A percentile compares a stretch with the other conserved stretches of the same genome.
phyloP scores from a whole-genome alignment of 495 filamentous ascomycete genomes.

The Neurospora sp. region DNA sequence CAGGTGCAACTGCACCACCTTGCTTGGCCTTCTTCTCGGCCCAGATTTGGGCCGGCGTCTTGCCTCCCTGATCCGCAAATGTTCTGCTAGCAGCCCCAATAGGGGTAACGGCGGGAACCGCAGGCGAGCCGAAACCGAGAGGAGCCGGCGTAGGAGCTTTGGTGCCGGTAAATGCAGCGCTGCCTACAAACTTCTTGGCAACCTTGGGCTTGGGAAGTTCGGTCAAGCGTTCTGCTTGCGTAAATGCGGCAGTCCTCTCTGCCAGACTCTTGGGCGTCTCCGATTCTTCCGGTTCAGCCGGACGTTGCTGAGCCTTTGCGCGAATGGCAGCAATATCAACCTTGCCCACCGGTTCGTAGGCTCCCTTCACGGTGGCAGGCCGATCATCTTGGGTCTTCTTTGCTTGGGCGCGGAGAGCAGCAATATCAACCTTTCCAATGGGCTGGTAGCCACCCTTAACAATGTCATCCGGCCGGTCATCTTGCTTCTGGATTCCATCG shows the following conservation, averaged over 20 bases:
- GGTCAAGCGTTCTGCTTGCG: slow-evolving; percentile 68
- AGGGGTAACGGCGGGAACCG: slow-evolving; percentile 40
- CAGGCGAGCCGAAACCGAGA: slow-evolving; percentile 44
- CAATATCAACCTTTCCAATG: slow-evolving; percentile 92
- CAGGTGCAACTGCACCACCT: slow-evolving; percentile 40
- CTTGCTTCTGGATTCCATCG: slow-evolving; percentile 24
- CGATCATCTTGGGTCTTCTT: slow-evolving; percentile 61
- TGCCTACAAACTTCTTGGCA: slow-evolving; percentile 69
- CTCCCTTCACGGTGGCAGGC: slow-evolving; percentile 73
- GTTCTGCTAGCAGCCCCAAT: slow-evolving; percentile 77
- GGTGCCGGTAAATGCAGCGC: slow-evolving; percentile 68
- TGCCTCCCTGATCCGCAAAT: slow-evolving; percentile 89
- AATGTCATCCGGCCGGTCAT: slow-evolving; percentile 46
- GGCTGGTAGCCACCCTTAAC: slow-evolving; percentile 91
- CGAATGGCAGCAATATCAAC: slow-evolving; percentile 92
- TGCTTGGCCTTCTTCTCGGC: slow-evolving; percentile 89
- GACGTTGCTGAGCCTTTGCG: slow-evolving; percentile 57
- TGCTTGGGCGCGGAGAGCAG: slow-evolving; percentile 72
- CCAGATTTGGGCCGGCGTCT: slow-evolving; percentile 95
- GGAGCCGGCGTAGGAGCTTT: slow-evolving; percentile 72
- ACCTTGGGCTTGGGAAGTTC: slow-evolving; percentile 89
- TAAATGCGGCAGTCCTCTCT: slow-evolving; percentile 57
- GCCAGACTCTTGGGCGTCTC: slow-evolving; percentile 46
- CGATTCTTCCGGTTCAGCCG: slow-evolving; percentile 36
- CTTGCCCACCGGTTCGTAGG: slow-evolving; percentile 88